Evolutionary conservation across 2,329 filamentous ascomycete genomes (phyloP), one percentile per base, ranked within the genome.

Genomic region (Alternaria angustiovoidea): DNA sequence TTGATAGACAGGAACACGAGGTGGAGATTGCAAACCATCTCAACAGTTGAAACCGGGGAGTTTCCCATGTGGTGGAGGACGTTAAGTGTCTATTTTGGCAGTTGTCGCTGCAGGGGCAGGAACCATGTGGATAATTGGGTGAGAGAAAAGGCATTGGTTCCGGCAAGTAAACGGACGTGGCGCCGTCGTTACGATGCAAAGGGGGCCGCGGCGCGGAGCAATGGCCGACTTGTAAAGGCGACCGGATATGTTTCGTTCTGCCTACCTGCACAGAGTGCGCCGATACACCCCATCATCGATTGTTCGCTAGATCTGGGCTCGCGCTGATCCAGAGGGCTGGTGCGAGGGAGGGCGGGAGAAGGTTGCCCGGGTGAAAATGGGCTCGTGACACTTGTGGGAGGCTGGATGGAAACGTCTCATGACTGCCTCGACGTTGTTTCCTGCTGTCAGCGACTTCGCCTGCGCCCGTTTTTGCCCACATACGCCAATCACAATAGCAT

Each of bases 361-460:
- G 39, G 28, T 51, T 30, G 48, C 20, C 28, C 34, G 44, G 51
- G 34, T 55, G 42, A 39, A 39, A 22, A 38, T 48, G 44, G 36
- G 43, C 52, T 59, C 43, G 57, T 59, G 51, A 44, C 42, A 41
- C 46, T 47, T 12, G 18, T 38, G 32, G 42, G 32, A n/a, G 26
- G 46, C 24, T 28, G 36, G 51, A 28, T 18, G 38, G 22, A 48
- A 24, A 47, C 32, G 53, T 60, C 57, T 34, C 52, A 60, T 56
- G 52, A 60, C 57, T 56, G 16, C 39, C 44, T 56, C 32, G 57
- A 56, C 52, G 41, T 51, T 47, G 46, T 49, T 60, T 55, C 32
- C 39, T 58, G 32, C 32, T 51, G 52, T 51, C 46, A 39, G 41
- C 42, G 14, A 6, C 16, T 32, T 34, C 44, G 11, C 26, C 36